phyloP scores from a whole-genome alignment of 2,329 filamentous ascomycete species.

The Amauroascus verrucosus region DNA sequence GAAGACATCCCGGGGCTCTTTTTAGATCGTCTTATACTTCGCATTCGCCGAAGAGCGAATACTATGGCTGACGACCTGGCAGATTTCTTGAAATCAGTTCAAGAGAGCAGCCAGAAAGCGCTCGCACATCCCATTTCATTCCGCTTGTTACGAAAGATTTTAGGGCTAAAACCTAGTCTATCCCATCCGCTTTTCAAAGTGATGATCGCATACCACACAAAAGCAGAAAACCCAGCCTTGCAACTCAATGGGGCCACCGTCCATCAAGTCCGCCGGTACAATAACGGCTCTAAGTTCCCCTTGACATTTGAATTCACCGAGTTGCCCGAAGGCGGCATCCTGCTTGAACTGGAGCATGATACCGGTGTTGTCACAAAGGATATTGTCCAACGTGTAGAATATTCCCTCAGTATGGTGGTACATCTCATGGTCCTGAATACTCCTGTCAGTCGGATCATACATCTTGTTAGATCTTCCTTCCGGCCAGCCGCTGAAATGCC shows the following conservation, averaged over 20 bases:
- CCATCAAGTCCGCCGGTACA: background rate
- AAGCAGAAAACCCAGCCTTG: background rate
- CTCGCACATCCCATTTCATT: background rate
- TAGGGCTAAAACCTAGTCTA: background rate
- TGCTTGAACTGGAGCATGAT: background rate
- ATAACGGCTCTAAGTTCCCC: slow-evolving; percentile 1
- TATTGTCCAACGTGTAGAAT: background rate
- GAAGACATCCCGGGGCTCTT: background rate
- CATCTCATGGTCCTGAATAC: background rate
- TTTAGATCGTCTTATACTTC: slow-evolving; percentile 11
- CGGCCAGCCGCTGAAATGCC: background rate
- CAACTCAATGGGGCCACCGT: background rate
- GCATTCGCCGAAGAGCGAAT: slow-evolving; percentile 3
- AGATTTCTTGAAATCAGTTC: background rate
- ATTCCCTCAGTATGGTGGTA: background rate
- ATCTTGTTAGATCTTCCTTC: background rate
- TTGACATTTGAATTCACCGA: slow-evolving; percentile 1
- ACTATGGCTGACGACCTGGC: background rate
- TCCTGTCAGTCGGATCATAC: background rate
- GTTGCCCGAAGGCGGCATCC: background rate
- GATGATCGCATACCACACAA: slow-evolving; percentile 1
- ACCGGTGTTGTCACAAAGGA: background rate
- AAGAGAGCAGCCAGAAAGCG: background rate
- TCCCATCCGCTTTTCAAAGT: slow-evolving; percentile 1
- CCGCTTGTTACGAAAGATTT: background rate